These are phyloP conservation scores for Ganoderma sinense DNA, from an alignment of 1,284 basidiomycete species.

Conservation along the genomic window DNA sequence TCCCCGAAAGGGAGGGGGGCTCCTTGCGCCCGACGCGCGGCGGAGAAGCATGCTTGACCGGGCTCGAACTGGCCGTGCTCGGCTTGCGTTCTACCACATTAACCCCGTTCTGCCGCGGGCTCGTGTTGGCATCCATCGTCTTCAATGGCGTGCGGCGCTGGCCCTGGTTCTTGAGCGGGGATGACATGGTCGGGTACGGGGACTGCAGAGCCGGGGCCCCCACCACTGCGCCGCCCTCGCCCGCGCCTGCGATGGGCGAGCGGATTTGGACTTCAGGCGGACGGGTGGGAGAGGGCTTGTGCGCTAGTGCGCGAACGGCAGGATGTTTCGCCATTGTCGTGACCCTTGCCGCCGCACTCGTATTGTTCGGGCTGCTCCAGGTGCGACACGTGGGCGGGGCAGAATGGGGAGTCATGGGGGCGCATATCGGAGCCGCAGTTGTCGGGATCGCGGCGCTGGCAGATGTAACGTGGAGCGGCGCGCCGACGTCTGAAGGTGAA, in stretches of 20 bases:
- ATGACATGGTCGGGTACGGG: constrained; percentile 5
- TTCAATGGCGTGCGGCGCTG: constrained; percentile 32
- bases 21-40: not conserved
- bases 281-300: constrained; percentile 11
- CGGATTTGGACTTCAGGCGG: constrained; percentile 16
- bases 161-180: constrained; percentile 11
- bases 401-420: not conserved
- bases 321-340: constrained; percentile 38
- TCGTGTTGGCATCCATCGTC: constrained; percentile 29
- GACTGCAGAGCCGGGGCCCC: constrained; percentile 25
- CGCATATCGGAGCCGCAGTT: not conserved
- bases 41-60: constrained; percentile 17
- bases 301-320: constrained; percentile 35
- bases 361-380: not conserved
- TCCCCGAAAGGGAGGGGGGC: not conserved
- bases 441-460: not conserved
- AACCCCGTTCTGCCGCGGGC: constrained; percentile 34
- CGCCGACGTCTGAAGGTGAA: constrained; percentile 5
- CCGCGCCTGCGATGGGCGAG: constrained; percentile 10
- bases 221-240: constrained; percentile 21
- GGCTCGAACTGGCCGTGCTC: constrained; percentile 17
- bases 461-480: constrained; percentile 7
- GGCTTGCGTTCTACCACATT: constrained; percentile 22
- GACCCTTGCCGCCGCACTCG: not conserved
- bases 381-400: not conserved